A percentile compares a stretch with the other conserved stretches of the same genome.
Evolutionary conservation across 441 rosid genomes (phyloP).

Genomic region (Adansonia rubrostipa): DNA sequence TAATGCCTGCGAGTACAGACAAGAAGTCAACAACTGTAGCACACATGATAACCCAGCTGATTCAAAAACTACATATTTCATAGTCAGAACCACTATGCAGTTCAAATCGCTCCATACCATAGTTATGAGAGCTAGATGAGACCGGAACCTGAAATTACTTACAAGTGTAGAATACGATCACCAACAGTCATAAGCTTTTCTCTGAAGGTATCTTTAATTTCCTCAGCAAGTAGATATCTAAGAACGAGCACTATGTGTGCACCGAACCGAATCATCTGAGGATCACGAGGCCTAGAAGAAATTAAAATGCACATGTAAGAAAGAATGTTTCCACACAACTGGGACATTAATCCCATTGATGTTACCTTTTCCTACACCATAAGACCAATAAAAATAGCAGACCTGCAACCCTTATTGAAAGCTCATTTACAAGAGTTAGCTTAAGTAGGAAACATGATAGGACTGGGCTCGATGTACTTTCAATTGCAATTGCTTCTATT

Average conservation of each 20-base stretch:
- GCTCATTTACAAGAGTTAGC: neutral
- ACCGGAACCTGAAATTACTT: constrained; percentile 38
- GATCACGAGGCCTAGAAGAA: constrained; percentile 89
- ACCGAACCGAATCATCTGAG: constrained; percentile 95
- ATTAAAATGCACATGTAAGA: constrained; percentile 30
- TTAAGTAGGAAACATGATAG: neutral
- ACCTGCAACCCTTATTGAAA: neutral
- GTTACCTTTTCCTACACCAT: constrained; percentile 10
- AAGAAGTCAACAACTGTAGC: neutral
- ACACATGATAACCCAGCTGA: neutral
- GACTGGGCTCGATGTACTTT: neutral
- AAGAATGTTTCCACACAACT: constrained; percentile 9
- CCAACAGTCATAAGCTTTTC: constrained; percentile 93
- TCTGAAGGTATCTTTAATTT: constrained; percentile 71
- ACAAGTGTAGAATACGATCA: constrained; percentile 92
- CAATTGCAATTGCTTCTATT: constrained; percentile 11
- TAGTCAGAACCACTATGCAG: neutral
- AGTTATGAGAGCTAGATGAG: neutral
- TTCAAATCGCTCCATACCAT: neutral
- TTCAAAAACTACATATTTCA: constrained; percentile 12
- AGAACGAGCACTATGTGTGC: constrained; percentile 96
- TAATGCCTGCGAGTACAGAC: neutral
- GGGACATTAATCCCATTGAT: constrained; percentile 7
- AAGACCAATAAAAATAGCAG: neutral
- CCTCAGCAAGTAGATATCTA: constrained; percentile 74